Base-by-base conservation (phyloP, 495 filamentous ascomycete genomes). In the Penicillium subrubescens region DNA sequence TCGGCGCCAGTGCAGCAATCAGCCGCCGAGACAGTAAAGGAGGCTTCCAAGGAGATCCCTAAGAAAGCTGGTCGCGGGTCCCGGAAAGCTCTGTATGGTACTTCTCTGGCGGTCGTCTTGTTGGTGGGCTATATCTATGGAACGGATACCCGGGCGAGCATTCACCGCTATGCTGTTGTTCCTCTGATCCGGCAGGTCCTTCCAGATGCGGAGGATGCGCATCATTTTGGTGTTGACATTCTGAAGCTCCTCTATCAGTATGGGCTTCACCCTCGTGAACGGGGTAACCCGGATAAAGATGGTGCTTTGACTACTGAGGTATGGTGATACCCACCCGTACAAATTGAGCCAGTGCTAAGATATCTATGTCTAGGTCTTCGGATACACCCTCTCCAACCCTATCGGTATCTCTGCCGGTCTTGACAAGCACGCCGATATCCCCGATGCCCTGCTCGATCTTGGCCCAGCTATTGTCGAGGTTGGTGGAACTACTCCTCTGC, bases 381-480 rank as follows among this genome's bases (percentile, higher is more conserved):
- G 92, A 17, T 85, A 90, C 57, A 84, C 76, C 12, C 82, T 99
- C 33, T 79, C 83, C 60, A 97, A 96, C 74, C 95, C 95, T 0
- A 88, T 98, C 63, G 96, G 88, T 52, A 97, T 93, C 53, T 96
- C 93, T 8, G 96, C 92, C 10, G 95, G 95, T 37, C 85, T 99
- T 17, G 95, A 99, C 80, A 98, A 99, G 78, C 85, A 96, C 72
- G 96, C 88, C 46, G 91, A 96, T 19, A 89, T 97, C 58, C 91
- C 92, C 5, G 89, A 93, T 64, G 82, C 89, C 3, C 84, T 98
- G 12, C 89, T 97, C 62, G 90, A 87, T 3, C 82, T 96, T 7
- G 94, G 94, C 21, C 87, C 92, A 6, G 86, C 85, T 6, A 84
- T 97, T 51, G 90, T 99, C 37, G 95, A 98, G 73, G 88, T 99